These are phyloP conservation scores for Gracilaria caudata DNA, from an alignment of 23 red algal genomes.

Conservation along the genomic window DNA sequence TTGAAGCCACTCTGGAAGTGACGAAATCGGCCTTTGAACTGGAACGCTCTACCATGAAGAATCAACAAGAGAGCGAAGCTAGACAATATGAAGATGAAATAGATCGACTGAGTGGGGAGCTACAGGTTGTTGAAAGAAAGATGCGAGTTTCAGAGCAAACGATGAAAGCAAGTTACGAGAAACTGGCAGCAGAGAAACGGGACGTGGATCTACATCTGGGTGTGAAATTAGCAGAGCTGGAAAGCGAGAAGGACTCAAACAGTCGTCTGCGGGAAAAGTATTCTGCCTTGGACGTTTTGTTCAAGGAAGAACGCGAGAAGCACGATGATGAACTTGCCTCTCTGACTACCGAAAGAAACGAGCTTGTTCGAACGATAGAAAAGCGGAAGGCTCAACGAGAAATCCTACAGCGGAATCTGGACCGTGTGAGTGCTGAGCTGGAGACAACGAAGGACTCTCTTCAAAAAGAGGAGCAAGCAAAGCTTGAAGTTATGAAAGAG, in stretches of 20 bases:
- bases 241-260: not conserved
- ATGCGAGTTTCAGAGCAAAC: constrained; percentile 32
- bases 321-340: constrained; percentile 3
- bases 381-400: constrained; percentile 29
- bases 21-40: constrained; percentile 22
- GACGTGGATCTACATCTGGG: not conserved
- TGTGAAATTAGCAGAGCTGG: not conserved
- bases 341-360: constrained; percentile 16
- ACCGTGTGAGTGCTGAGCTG: not conserved
- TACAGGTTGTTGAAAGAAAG: constrained; percentile 27
- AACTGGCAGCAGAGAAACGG: not conserved
- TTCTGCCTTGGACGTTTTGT: not conserved
- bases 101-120: constrained; percentile 31
- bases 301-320: not conserved
- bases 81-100: constrained; percentile 51
- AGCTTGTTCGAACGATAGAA: constrained; percentile 10
- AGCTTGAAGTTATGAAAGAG: not conserved
- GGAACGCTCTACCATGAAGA: constrained; percentile 1
- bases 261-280: constrained; percentile 8
- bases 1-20: not conserved
- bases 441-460: constrained; percentile 2
- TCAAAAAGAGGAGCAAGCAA: constrained; percentile 11
- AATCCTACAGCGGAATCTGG: constrained; percentile 3
- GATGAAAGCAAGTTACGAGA: constrained; percentile 20
- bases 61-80: constrained; percentile 21